Percentiles rank a stretch among this genome's conserved stretches.
Conservation (phyloP, 306 rosid species). For the Trichosanthes truncata region DNA sequence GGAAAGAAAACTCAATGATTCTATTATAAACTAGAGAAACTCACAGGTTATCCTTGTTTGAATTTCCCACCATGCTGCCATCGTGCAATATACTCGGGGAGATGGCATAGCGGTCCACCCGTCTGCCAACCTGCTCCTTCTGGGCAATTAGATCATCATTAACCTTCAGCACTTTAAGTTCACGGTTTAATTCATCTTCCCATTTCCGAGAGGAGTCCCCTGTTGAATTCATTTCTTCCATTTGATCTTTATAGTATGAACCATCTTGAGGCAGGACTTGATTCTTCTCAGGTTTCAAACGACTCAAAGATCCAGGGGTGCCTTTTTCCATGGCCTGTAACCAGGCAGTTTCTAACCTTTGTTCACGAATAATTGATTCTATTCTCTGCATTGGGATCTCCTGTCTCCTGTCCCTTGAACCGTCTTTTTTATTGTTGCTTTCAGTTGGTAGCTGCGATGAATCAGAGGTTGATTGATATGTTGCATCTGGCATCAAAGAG, state of each 20-base stretch:
- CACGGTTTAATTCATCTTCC: conserved; percentile 57
- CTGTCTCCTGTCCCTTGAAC: conserved; percentile 33
- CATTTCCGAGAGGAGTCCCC: conserved; percentile 53
- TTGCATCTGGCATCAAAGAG: conserved; percentile 42
- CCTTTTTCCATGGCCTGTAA: conserved; percentile 82
- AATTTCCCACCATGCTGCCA: conserved; percentile 42
- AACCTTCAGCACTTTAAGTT: conserved; percentile 38
- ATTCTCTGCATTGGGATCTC: conserved; percentile 84
- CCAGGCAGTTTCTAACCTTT: conserved; percentile 96
- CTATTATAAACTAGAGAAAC: conserved; percentile 25
- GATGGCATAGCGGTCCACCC: conserved; percentile 51
- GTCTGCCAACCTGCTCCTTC: conserved; percentile 54
- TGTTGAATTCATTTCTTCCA: conserved; percentile 45
- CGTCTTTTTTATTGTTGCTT: conserved; percentile 31
- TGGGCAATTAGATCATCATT: conserved; percentile 46
- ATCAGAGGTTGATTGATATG: conserved; percentile 35
- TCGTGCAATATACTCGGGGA: conserved; percentile 92
- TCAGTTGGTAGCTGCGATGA: conserved; percentile 51
- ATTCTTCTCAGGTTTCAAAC: conserved; percentile 81
- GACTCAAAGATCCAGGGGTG: conserved; percentile 76
- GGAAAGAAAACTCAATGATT: neutral
- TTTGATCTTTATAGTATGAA: conserved; percentile 39
- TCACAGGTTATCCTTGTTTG: conserved; percentile 73
- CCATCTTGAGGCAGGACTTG: conserved; percentile 91
- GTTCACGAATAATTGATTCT: conserved; percentile 89